Evolutionary conservation across 2,329 filamentous ascomycete genomes (phyloP).

Genomic region (Claviceps spartinae): DNA sequence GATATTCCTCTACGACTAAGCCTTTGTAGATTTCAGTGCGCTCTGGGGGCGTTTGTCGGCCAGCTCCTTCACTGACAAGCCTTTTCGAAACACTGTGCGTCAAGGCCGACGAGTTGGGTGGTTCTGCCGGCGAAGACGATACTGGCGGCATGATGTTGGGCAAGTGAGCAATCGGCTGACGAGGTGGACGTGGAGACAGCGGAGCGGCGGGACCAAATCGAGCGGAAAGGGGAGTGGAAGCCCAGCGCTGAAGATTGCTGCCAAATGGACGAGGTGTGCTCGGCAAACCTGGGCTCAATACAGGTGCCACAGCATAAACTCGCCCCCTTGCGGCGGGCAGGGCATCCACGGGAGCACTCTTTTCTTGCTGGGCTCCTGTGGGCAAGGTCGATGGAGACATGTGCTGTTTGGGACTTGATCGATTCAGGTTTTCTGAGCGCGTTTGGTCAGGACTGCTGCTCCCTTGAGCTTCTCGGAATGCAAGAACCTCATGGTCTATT

Average conservation of each 20-base stretch:
- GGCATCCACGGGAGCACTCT: constrained; percentile 33
- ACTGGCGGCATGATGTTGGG: constrained; percentile 50
- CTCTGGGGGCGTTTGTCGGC: constrained; percentile 17
- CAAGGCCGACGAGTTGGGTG: constrained; percentile 2
- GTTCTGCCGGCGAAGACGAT: constrained; percentile 25
- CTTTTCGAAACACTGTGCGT: constrained; percentile 5
- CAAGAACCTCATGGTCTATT: constrained; percentile 56
- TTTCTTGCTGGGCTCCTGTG: background rate
- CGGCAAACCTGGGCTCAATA: constrained; percentile 48
- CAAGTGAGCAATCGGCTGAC: constrained; percentile 59
- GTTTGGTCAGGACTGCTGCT: constrained; percentile 63
- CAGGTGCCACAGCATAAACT: constrained; percentile 23
- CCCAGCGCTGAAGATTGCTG: constrained; percentile 33
- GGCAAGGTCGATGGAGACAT: background rate
- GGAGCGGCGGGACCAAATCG: constrained; percentile 33
- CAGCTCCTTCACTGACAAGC: background rate
- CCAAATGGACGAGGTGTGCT: constrained; percentile 43
- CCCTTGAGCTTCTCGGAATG: constrained; percentile 51
- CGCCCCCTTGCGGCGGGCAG: constrained; percentile 29
- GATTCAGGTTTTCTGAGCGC: background rate
- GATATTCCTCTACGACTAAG: constrained; percentile 73
- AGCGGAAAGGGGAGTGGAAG: constrained; percentile 54
- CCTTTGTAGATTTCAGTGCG: constrained; percentile 55
- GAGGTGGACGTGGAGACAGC: constrained; percentile 58
- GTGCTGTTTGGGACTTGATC: background rate